Evolutionary conservation across 169 alveolate species (phyloP).

Genomic region (Cryptosporidium sp.): DNA sequence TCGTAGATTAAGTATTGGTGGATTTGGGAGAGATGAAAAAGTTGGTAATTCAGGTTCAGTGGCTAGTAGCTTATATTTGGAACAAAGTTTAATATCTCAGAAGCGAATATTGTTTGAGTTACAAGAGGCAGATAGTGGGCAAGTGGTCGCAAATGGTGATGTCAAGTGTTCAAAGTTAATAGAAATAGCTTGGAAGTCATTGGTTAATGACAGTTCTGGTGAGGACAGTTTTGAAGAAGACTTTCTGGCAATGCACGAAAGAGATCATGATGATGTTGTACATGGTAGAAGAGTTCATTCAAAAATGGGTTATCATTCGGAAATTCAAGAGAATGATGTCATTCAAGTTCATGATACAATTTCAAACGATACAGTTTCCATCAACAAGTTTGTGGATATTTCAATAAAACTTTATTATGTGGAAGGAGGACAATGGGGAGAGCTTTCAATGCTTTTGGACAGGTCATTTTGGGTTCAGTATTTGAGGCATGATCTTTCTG

Average conservation of each 20-base stretch:
- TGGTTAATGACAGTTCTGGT: neutral
- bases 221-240: neutral
- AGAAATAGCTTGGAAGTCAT: slow-evolving; percentile 54
- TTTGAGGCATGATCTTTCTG: slow-evolving; percentile 55
- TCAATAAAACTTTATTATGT: slow-evolving; percentile 44
- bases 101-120: slow-evolving; percentile 43
- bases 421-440: slow-evolving; percentile 74
- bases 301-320: neutral
- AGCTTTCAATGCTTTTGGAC: slow-evolving; percentile 49
- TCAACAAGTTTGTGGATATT: slow-evolving; percentile 32
- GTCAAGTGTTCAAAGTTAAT: slow-evolving; percentile 35
- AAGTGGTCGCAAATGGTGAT: slow-evolving; percentile 47
- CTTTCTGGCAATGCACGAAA: neutral
- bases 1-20: neutral
- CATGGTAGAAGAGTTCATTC: neutral
- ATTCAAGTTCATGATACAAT: slow-evolving; percentile 67
- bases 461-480: slow-evolving; percentile 71
- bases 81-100: slow-evolving; percentile 55
- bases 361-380: slow-evolving; percentile 25
- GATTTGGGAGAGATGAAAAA: neutral
- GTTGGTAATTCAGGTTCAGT: neutral
- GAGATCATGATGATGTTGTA: neutral
- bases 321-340: slow-evolving; percentile 1
- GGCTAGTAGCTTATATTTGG: slow-evolving; percentile 32
- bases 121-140: slow-evolving; percentile 69